Evolutionary conservation across 306 rosid genomes (phyloP), one percentile per base, ranked within the genome.

Genomic region (Morella rubra): DNA sequence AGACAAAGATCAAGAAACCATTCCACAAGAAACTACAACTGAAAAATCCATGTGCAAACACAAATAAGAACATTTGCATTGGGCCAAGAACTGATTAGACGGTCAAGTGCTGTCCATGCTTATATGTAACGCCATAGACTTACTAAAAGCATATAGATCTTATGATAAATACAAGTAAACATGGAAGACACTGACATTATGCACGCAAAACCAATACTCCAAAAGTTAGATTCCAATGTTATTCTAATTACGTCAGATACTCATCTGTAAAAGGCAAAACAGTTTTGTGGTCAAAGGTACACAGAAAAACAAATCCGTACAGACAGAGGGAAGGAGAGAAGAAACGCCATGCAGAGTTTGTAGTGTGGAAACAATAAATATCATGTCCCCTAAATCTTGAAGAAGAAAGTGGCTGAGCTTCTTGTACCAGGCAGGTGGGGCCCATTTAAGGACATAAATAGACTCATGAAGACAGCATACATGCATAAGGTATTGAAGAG

Each of bases 1-100:
- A 82, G 19, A 83, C 77, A 41, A 22, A 77, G 52, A 67, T 81
- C 70, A 76, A 62, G 24, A 55, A 42, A 73, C 41, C 44, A 44
- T 20, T 77, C 70, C 52, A 27, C 44, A 65, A 65, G 71, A 65
- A 18, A 65, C 71, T 62, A 65, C 22, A 1, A 44, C 4, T 62
- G 15, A 65, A 41, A 42, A 42, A 41, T 15, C 40, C 18, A 8
- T 18, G 70, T 64, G 37, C 37, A 32, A 32, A 32, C 32, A 32
- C 37, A 32, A 3, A 32, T 2, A 32, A 32, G 37, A 32, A 32
- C 37, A 32, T 32, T 32, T 32, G 37, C 37, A 32, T 32, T 32
- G 37, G 37, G 37, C 37, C 37, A 32, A 2, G 37, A 32, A 32
- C 37, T 32, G 2, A 32, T 32, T 32, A 32, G 37, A 32, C 2